These are phyloP conservation scores for Cryptococcus maquisensis DNA, from an alignment of 1,284 basidiomycete genomes.

Conservation along the genomic window DNA sequence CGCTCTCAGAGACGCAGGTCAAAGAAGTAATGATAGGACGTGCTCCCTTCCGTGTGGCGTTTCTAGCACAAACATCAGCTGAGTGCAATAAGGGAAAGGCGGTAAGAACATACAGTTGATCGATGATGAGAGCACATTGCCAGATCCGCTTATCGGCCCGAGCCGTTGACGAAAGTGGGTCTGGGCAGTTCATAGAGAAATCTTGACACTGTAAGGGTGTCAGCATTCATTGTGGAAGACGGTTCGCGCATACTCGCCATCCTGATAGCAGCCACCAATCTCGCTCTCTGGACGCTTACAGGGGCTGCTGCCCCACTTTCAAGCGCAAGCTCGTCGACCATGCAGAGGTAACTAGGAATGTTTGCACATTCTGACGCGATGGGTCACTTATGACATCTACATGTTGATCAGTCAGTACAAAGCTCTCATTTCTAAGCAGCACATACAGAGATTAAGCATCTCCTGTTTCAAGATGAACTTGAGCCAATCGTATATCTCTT, in stretches of 20 bases:
- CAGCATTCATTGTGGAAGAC: background rate
- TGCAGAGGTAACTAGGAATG: constrained; percentile 17
- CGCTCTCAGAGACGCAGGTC: background rate
- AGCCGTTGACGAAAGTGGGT: background rate
- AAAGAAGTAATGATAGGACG: constrained; percentile 9
- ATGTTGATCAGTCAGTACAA: background rate
- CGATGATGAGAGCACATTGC: constrained; percentile 22
- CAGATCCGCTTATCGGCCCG: constrained; percentile 16
- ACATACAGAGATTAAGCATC: constrained; percentile 19
- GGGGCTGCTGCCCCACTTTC: constrained; percentile 16
- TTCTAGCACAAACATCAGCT: constrained; percentile 8
- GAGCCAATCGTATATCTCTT: constrained; percentile 26
- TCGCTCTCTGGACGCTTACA: constrained; percentile 9
- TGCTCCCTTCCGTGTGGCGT: constrained; percentile 18
- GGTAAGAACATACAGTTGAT: constrained; percentile 18
- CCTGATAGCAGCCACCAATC: constrained; percentile 20
- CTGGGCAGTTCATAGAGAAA: constrained; percentile 14
- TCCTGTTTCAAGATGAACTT: constrained; percentile 16
- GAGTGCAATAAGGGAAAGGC: background rate
- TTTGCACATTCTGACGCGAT: constrained; percentile 22
- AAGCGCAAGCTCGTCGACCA: constrained; percentile 26
- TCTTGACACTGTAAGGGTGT: constrained; percentile 16
- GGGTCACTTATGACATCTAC: constrained; percentile 20
- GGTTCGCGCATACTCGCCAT: constrained; percentile 14
- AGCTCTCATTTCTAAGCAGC: background rate